Evolutionary conservation across 352 stramenopile species (phyloP).

Genomic region (Globisporangium carolinianum): DNA sequence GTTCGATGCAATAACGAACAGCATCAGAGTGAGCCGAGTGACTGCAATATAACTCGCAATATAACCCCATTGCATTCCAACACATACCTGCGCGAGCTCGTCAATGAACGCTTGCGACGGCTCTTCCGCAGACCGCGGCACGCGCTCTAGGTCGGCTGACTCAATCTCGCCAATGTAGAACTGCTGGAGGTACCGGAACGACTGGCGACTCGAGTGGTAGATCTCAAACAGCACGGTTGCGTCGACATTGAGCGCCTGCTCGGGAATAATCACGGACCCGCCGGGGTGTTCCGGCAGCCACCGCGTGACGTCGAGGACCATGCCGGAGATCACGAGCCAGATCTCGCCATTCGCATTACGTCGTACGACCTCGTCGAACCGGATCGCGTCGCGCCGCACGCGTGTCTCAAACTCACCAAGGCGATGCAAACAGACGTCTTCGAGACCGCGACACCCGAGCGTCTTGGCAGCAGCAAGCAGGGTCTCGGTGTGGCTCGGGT

Average conservation of each 20-base stretch:
- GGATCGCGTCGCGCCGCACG: constrained; percentile 73
- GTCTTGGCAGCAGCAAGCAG: constrained; percentile 60
- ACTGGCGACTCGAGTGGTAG: constrained; percentile 88
- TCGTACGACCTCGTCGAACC: constrained; percentile 69
- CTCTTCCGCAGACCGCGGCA: constrained; percentile 40
- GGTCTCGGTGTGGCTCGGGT: constrained; percentile 68
- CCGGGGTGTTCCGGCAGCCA: constrained; percentile 87
- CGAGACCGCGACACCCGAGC: constrained; percentile 61
- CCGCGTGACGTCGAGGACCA: constrained; percentile 85
- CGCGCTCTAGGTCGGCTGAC: constrained; percentile 40
- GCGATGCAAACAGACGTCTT: constrained; percentile 69
- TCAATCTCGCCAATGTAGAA: constrained; percentile 89
- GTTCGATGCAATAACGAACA: not conserved
- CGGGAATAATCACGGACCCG: constrained; percentile 75
- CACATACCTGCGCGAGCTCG: constrained; percentile 51
- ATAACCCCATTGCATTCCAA: too few species aligned
- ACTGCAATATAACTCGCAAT: too few species aligned
- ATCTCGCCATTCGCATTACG: constrained; percentile 72
- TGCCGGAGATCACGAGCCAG: constrained; percentile 84
- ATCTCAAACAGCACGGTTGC: constrained; percentile 90
- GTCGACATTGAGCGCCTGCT: constrained; percentile 85
- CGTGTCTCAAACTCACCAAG: constrained; percentile 79
- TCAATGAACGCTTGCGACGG: constrained; percentile 69
- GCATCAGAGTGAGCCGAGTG: not conserved
- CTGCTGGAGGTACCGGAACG: constrained; percentile 88